These are phyloP conservation scores for Aspergillus awamori DNA, from an alignment of 2,329 filamentous ascomycete species.

Conservation along the genomic window DNA sequence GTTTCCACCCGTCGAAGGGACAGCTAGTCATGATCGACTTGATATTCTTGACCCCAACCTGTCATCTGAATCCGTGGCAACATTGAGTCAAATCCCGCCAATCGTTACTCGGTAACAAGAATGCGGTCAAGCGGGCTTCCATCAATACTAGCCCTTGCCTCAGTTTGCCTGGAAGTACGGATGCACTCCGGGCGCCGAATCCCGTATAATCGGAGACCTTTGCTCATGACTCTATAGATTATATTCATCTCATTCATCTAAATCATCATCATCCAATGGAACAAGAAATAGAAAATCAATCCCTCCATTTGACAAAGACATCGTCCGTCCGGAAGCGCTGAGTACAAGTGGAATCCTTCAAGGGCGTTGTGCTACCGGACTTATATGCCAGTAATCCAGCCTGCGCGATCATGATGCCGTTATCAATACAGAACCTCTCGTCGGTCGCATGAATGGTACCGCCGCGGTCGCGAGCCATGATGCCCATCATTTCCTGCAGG, in stretches of 20 bases:
- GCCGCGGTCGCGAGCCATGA: constrained; percentile 86
- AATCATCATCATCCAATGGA: constrained; percentile 6
- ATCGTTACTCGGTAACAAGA: neutral
- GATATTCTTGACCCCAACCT: neutral
- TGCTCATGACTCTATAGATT: constrained; percentile 3
- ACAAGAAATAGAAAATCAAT: constrained; percentile 41
- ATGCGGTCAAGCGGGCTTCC: neutral
- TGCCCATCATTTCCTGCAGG: constrained; percentile 96
- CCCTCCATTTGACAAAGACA: constrained; percentile 77
- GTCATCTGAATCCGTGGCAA: neutral
- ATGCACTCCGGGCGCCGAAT: neutral
- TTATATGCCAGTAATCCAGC: constrained; percentile 84
- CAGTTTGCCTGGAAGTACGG: neutral
- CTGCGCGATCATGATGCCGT: constrained; percentile 99
- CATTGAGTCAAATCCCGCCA: neutral
- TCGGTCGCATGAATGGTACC: constrained; percentile 94
- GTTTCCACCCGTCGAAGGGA: neutral
- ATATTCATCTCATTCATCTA: constrained; percentile 8
- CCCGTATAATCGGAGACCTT: neutral
- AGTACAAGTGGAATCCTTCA: constrained; percentile 83
- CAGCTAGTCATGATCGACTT: neutral
- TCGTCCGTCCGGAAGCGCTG: constrained; percentile 83
- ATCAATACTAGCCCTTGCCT: neutral
- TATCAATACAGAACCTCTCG: constrained; percentile 97
- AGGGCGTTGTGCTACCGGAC: constrained; percentile 73